Evolutionary conservation across 2,329 filamentous ascomycete genomes (phyloP), one percentile per base, ranked within the genome.

Genomic region (Neonectria sp.): DNA sequence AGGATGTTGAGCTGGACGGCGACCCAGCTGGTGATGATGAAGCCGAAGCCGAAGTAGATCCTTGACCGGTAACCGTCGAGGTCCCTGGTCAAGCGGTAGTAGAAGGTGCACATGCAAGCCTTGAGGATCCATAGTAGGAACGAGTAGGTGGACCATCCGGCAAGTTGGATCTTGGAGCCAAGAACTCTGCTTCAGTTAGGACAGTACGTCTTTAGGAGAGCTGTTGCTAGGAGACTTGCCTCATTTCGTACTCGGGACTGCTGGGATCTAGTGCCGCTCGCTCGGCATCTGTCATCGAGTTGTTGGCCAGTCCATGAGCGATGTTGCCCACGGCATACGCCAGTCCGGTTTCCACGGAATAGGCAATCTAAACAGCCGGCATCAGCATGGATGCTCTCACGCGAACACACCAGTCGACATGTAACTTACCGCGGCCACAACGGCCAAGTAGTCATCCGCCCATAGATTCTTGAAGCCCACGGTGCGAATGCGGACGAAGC

Each of bases 371-470:
- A 3, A 0, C 2, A 60, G 3, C 7, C 27, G 6, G 17, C 1
- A 45, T 60, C 31, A 60, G 43, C 33, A 55, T 6, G n/a, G 11
- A 35, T 13, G 12, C 31, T 13, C 3, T 3, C 40, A n/a, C 27
- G 17, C 15, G 33, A 27, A 52, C 4, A 33, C 13, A 21, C n/a
- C 15, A 17, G 15, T 3, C 6, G 3, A 15, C 3, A 17, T 17
- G 11, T 2, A 17, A 68, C 77, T 59, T 55, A 90, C 86, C 67
- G 83, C 82, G 6, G 85, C 88, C 21, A 89, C n/a, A 51, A 86
- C 77, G 78, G 90, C 88, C 33, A 91, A 74, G 71, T 88, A 90
- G 68, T 92, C 90, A 75, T 91, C 89, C 1, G 83, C 80, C 69
- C 84, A 82, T 62, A 91, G 83, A n/a, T 82, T 81, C 62, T 77